phyloP scores from a whole-genome alignment of 1,284 basidiomycete genomes.

The Taiwanofungus camphoratus region DNA sequence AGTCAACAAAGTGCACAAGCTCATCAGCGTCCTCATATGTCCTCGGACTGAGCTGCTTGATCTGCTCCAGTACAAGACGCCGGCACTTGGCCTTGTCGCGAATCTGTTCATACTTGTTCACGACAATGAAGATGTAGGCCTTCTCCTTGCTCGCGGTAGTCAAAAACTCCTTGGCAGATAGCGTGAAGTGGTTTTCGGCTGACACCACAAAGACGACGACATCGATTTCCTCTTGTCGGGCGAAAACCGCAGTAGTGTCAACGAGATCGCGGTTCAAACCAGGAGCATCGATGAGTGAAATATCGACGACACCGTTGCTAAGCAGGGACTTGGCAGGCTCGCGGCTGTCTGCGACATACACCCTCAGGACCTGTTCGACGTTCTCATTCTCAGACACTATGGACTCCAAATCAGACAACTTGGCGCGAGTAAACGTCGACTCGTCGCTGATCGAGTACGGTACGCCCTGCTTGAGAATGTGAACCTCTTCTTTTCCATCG shows the following conservation, averaged over 20 bases:
- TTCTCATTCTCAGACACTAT: conserved; percentile 80
- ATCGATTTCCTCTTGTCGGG: conserved; percentile 97
- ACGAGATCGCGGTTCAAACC: conserved; percentile 95
- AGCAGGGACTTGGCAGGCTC: conserved; percentile 78
- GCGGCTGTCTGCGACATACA: conserved; percentile 78
- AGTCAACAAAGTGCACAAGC: conserved; percentile 98
- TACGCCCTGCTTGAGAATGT: conserved; percentile 64
- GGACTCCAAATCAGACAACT: conserved; percentile 71
- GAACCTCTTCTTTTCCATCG: conserved; percentile 75
- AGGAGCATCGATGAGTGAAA: conserved; percentile 97
- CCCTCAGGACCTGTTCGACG: conserved; percentile 69
- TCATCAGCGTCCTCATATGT: conserved; percentile 91
- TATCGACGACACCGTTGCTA: conserved; percentile 95
- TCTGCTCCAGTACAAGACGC: conserved; percentile 88
- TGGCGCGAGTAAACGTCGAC: conserved; percentile 69
- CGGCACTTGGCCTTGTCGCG: conserved; percentile 93
- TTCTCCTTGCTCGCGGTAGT: conserved; percentile 94
- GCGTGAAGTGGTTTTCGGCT: conserved; percentile 98
- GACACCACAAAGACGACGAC: conserved; percentile 98
- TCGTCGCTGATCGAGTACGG: conserved; percentile 73
- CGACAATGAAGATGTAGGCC: conserved; percentile 97
- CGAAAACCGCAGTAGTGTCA: conserved; percentile 94
- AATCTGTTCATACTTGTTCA: conserved; percentile 98
- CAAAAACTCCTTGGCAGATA: conserved; percentile 94
- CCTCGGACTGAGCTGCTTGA: conserved; percentile 86